Base-by-base conservation (phyloP, 306 rosid species). In the Fragaria ananassa region DNA sequence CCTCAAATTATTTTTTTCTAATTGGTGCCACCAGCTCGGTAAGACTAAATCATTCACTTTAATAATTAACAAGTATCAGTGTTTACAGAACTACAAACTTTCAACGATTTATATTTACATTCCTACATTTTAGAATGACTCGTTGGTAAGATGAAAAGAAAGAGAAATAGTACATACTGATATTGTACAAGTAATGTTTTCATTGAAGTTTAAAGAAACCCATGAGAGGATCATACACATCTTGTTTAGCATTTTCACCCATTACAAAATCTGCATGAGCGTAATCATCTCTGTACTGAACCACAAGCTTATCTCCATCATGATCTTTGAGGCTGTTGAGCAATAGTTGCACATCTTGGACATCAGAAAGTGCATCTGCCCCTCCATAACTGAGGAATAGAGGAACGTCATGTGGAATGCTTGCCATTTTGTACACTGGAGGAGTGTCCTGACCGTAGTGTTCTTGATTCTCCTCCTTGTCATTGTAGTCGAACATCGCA, bases 221-320 rank as follows among this genome's bases (percentile, higher is more conserved):
- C 31, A 77, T 47, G 71, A 82, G 79, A 73, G 81, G 85, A 82
- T 82, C 85, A 67, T 82, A 82, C 11, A 82, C 85, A 49, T 61
- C 85, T 39, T 82, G 60, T 53, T 72, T 82, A n/a, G 85, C 85
- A 73, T 63, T 77, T 27, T 72, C 39, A n/a, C 64, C 85, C 85
- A 82, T 82, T 15, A 82, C 81, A 44, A 77, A 82, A 46, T 82
- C 85, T 7, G 79, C 78, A 45, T 82, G 85, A 47, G 85, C 85
- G 51, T 82, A 82, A 77, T 82, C 76, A 2, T 77, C 71, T 21
- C 39, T 39, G 63, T 77, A 82, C 67, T 82, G 85, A 82, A 82
- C 47, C 75, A 77, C 81, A 29, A 82, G 85, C 76, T 81, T 77
- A 41, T 81, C 81, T 15, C 75, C 78, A 27, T 81, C 79, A 35